Evolutionary conservation across 176 grass and related monocot species (phyloP), one percentile per base, ranked within the genome.

Genomic region (Carex kokanica): DNA sequence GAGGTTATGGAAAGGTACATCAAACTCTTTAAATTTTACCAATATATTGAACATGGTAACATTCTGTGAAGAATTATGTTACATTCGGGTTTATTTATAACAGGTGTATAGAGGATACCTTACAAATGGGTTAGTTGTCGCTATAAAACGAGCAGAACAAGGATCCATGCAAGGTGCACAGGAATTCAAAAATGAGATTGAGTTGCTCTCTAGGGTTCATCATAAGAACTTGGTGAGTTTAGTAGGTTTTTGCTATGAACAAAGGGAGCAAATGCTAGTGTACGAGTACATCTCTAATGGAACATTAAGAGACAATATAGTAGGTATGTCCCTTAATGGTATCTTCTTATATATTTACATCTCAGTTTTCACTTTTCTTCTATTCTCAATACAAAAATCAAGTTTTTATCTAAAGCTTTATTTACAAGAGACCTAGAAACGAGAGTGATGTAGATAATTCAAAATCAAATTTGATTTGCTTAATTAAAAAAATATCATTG

Each of bases 121-220:
- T 83, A 75, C n/a, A 45, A 84, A 89, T 72, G 94, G 90, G 47
- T 78, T 86, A 84, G 66, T 73, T 31, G 88, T 89, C 74, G 94
- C 94, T 7, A 89, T 97, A 84, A 97, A 97, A 87, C 80, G 94
- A 66, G 91, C 91, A 29, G 64, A 97, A 78, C 78, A 88, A 69
- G 90, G 90, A 80, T 97, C 94, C 64, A 94, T 86, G 88, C 94
- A 97, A 90, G 94, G 94, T 59, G 90, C 84, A 36, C 53, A 85
- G 63, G 91, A 97, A 84, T 97, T 97, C 88, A 97, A 94, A 84
- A 97, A 86, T 84, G 94, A 97, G 88, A 97, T 97, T 31, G 94
- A 97, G 69, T 88, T 94, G 41, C 80, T 97, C 54, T 94, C 91
- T 27, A 94, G 94, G 79, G 94, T 97, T 79, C 94, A 97, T 86